These are phyloP conservation scores for Tylopilus sp. DNA, from an alignment of 1,284 basidiomycete species.

Conservation along the genomic window DNA sequence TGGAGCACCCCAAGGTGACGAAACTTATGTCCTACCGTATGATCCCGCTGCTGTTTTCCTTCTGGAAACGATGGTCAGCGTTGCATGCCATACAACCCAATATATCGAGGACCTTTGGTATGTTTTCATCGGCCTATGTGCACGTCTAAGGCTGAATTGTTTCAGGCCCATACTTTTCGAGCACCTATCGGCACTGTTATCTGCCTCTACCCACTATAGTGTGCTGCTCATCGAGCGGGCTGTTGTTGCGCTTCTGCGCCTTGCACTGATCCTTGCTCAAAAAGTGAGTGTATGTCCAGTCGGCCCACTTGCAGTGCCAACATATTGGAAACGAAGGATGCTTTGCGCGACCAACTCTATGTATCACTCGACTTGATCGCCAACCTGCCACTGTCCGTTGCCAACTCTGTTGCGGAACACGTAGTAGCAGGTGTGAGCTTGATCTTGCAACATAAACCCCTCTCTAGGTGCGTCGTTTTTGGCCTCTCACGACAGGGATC, in stretches of 20 bases:
- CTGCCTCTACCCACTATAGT: constrained; percentile 76
- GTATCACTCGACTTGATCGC: constrained; percentile 88
- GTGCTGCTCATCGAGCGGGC: constrained; percentile 92
- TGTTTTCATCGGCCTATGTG: constrained; percentile 20
- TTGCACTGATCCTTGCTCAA: constrained; percentile 75
- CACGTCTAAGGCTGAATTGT: not conserved
- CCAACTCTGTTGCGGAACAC: constrained; percentile 87
- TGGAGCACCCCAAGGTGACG: constrained; percentile 40
- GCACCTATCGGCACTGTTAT: constrained; percentile 79
- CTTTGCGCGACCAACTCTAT: constrained; percentile 87
- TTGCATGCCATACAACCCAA: constrained; percentile 70
- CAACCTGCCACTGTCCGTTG: constrained; percentile 68
- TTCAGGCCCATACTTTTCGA: constrained; percentile 87
- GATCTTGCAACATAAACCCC: constrained; percentile 73
- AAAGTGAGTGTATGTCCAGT: constrained; percentile 47
- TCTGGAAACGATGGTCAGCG: constrained; percentile 89
- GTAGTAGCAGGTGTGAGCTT: constrained; percentile 79
- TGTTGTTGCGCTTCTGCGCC: constrained; percentile 80
- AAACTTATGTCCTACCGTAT: constrained; percentile 65
- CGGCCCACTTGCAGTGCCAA: constrained; percentile 3
- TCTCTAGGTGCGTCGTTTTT: constrained; percentile 52
- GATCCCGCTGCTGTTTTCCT: constrained; percentile 93
- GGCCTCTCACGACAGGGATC: not conserved
- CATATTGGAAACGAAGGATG: constrained; percentile 41
- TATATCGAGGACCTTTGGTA: constrained; percentile 86